Percentiles rank a stretch among this genome's conserved stretches.
Evolutionary conservation across 1,284 basidiomycete species (phyloP).

Genomic region (Cryptococcus sp.): DNA sequence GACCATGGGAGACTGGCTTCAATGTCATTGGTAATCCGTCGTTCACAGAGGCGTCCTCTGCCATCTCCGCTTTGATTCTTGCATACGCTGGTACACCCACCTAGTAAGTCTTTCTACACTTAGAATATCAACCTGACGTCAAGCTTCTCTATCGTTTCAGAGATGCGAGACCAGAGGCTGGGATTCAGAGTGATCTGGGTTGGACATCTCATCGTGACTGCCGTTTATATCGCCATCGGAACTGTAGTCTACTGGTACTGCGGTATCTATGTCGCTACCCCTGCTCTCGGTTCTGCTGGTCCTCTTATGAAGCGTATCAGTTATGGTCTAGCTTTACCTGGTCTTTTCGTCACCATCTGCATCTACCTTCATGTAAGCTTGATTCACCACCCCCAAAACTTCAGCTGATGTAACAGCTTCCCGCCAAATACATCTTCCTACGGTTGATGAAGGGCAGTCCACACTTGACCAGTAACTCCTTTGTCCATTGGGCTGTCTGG

Average conservation of each 20-base stretch:
- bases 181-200: conserved; percentile 28
- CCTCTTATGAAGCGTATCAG: conserved; percentile 40
- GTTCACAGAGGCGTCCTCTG: conserved; percentile 25
- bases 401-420: conserved; percentile 37
- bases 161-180: conserved; percentile 32
- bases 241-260: conserved; percentile 30
- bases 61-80: conserved; percentile 33
- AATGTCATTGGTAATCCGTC: conserved; percentile 19
- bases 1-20: conserved; percentile 33
- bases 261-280: conserved; percentile 45
- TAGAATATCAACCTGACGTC: not conserved
- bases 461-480: conserved; percentile 48
- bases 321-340: conserved; percentile 40
- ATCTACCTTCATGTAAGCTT: conserved; percentile 32
- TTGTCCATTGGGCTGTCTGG: conserved; percentile 60
- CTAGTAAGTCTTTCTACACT: conserved; percentile 7
- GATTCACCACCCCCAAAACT: not conserved
- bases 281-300: conserved; percentile 48
- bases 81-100: conserved; percentile 26
- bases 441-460: conserved; percentile 26
- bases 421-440: conserved; percentile 37
- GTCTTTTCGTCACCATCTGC: conserved; percentile 29
- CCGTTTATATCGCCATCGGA: conserved; percentile 26
- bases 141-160: conserved; percentile 10
- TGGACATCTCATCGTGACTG: conserved; percentile 28